phyloP scores from a whole-genome alignment of 2,329 filamentous ascomycete species.

The Exophiala aquamarina region DNA sequence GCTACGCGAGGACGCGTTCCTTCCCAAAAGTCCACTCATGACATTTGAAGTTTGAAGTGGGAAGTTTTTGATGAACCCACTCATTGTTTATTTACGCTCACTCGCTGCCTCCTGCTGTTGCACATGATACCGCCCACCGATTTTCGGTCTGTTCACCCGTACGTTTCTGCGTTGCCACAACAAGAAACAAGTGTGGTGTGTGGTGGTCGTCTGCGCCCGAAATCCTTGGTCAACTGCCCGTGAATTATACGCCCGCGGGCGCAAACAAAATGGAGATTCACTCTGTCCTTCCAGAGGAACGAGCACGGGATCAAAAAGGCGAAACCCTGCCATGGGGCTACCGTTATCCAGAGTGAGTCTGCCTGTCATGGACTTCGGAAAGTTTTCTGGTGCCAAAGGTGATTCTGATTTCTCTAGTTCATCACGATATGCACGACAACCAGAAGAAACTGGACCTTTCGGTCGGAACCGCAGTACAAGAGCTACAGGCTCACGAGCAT shows the following conservation, averaged over 20 bases:
- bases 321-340: constrained; percentile 63
- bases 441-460: constrained; percentile 63
- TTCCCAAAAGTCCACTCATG: too few relatives aligned
- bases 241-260: not conserved
- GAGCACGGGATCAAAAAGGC: constrained; percentile 59
- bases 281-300: constrained; percentile 63
- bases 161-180: too few relatives aligned
- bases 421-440: constrained; percentile 51
- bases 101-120: too few relatives aligned
- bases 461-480: constrained; percentile 51
- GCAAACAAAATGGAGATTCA: constrained; percentile 59
- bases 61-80: too few relatives aligned
- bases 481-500: constrained; percentile 42
- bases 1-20: too few relatives aligned
- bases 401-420: constrained; percentile 35
- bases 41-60: too few relatives aligned
- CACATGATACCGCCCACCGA: too few relatives aligned
- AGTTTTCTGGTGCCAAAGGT: not conserved
- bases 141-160: too few relatives aligned
- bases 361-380: not conserved
- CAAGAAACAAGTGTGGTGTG: too few relatives aligned
- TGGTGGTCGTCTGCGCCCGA: too few relatives aligned
- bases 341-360: constrained; percentile 60
- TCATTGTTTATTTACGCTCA: too few relatives aligned
- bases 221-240: not conserved